Conservation (phyloP, 2,329 filamentous ascomycete species). For the Mollisia scopiformis region DNA sequence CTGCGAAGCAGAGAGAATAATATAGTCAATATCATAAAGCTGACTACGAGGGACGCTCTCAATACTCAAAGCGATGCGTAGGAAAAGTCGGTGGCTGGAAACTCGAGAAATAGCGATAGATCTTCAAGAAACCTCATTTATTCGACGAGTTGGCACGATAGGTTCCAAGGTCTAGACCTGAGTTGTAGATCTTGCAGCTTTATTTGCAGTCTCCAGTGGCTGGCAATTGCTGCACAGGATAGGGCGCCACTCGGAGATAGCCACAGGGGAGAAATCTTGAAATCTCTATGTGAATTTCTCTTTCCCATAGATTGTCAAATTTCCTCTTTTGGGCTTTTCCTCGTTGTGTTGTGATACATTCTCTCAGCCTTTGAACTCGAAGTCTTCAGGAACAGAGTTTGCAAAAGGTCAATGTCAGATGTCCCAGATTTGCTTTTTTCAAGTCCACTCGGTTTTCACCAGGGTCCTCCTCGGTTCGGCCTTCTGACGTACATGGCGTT, state of each 20-base stretch:
- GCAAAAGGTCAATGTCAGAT: not conserved
- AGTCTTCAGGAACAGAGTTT: not conserved
- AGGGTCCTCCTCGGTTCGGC: not conserved
- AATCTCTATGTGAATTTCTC: not conserved
- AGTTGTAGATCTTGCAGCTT: not conserved
- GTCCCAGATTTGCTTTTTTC: not conserved
- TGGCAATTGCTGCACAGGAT: not conserved
- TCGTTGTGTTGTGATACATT: not conserved
- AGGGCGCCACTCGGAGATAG: not conserved
- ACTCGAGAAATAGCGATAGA: not conserved
- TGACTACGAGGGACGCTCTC: too few species aligned
- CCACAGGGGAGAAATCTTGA: not conserved
- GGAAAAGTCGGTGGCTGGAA: not conserved
- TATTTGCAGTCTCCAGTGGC: not conserved
- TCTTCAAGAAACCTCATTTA: not conserved
- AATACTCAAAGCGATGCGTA: too few species aligned
- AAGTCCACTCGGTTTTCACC: not conserved
- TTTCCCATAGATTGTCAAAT: not conserved
- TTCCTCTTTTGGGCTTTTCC: not conserved
- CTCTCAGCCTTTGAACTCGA: not conserved
- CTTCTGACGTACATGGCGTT: constrained; percentile 12
- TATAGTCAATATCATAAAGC: too few species aligned
- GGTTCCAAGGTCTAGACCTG: not conserved
- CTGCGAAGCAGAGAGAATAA: not conserved
- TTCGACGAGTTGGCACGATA: not conserved